Conservation (phyloP, 257 asterid species). For the Solanum phureja region DNA sequence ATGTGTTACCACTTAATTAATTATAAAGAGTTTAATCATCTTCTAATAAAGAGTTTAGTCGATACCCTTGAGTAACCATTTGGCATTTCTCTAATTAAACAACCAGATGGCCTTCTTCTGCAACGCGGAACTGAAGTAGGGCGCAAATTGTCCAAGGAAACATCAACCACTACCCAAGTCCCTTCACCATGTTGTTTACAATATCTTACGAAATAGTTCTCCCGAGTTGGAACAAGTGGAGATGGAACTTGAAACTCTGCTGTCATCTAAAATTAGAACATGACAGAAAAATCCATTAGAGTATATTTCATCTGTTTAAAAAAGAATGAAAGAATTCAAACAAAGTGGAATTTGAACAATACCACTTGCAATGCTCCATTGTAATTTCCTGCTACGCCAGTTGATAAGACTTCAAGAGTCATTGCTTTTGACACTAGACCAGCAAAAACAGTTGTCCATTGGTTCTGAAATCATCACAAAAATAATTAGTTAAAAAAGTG, state of each 20-base stretch:
- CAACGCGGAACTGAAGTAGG: conserved; percentile 42
- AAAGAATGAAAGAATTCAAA: background rate
- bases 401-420: conserved; percentile 19
- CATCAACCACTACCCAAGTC: conserved; percentile 75
- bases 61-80: conserved; percentile 75
- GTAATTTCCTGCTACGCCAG: conserved; percentile 17
- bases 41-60: background rate
- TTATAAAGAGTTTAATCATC: background rate
- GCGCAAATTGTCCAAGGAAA: conserved; percentile 57
- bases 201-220: conserved; percentile 59
- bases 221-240: conserved; percentile 69
- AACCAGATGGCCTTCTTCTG: conserved; percentile 67
- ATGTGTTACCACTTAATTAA: background rate
- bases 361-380: conserved; percentile 55
- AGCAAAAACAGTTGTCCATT: conserved; percentile 39
- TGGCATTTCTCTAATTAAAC: conserved; percentile 63
- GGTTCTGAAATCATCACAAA: conserved; percentile 38
- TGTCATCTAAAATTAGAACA: conserved; percentile 36
- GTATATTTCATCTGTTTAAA: background rate
- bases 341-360: background rate
- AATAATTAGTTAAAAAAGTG: background rate
- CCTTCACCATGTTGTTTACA: conserved; percentile 73
- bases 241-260: conserved; percentile 81
- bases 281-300: background rate
- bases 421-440: conserved; percentile 14